Evolutionary conservation across 2,329 filamentous ascomycete genomes (phyloP), one percentile per base, ranked within the genome.

Genomic region (Fusarium sp.): DNA sequence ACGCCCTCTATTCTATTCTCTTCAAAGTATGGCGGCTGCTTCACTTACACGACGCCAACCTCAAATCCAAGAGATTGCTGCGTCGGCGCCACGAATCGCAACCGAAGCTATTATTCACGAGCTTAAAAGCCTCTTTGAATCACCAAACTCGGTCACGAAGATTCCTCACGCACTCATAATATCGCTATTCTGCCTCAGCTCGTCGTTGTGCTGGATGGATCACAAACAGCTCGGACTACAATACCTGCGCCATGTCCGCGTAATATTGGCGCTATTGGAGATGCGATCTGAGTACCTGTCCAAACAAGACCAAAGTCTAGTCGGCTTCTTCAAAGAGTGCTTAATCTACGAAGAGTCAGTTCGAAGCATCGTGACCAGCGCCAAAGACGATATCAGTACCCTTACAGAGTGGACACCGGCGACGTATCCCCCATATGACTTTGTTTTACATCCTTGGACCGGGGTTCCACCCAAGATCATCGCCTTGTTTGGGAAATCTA

Each of bases 1-100:
- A 0, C 17, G 57, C 0, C 65, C 57, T 17, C 38, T 72, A 0
- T 72, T 72, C 22, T 72, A 72, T 13, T 72, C 69, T 4, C 59
- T 72, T 1, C 69, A 72, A 14, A 72, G 65, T 26, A 72, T 72
- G 69, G 69, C 69, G 2, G 60, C 69, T 34, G 64, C 69, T 15
- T 72, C 69, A 0, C 36, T 72, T 7, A 53, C 49, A 2, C 38
- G 31, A 9, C 49, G 69, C 1, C 62, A 62, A 14, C 69, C 66
- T 3, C 56, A 56, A 7, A 61, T 72, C 1, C 63, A 70, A 19
- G 66, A 72, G 24, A 70, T 67, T 1, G 66, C 69, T 8, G 34
- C 47, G 26, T 54, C 57, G 1, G 69, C 69, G 2, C 69, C 65
- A 6, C 56, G 57, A 2, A 52, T 67, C 4, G 69, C 69, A 5